Conservation (phyloP, 1,284 basidiomycete species). For the Fomitopsis pinicola region DNA sequence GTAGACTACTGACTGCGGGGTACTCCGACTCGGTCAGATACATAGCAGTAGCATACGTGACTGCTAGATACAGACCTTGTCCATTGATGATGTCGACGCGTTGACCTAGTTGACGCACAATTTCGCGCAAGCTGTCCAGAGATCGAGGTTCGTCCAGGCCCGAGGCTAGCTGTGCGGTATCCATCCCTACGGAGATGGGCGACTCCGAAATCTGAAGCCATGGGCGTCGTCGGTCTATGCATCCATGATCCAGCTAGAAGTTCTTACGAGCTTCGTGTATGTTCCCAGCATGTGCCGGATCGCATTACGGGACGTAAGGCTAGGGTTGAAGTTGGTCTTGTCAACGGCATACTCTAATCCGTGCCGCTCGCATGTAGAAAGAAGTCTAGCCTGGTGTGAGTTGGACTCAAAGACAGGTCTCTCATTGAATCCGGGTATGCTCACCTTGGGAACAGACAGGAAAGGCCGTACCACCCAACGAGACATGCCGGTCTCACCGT, state of each 20-base stretch:
- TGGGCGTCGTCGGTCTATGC: not conserved
- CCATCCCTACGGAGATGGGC: too few species aligned
- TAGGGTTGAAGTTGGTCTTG: constrained; percentile 68
- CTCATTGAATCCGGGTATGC: constrained; percentile 1
- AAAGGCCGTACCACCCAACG: constrained; percentile 69
- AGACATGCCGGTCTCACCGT: constrained; percentile 53
- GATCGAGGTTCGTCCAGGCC: not conserved
- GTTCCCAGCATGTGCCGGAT: constrained; percentile 40
- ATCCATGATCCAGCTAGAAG: not conserved
- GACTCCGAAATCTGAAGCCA: not conserved
- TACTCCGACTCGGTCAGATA: not conserved
- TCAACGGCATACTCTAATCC: constrained; percentile 59
- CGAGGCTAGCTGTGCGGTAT: too few species aligned
- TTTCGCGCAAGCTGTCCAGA: constrained; percentile 1
- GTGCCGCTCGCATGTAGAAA: constrained; percentile 67
- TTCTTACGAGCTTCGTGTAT: not conserved
- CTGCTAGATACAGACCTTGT: not conserved
- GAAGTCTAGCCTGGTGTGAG: constrained; percentile 54
- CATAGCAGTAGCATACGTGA: not conserved
- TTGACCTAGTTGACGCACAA: constrained; percentile 2
- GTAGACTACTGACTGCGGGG: not conserved
- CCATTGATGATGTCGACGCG: not conserved
- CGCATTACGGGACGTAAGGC: constrained; percentile 63
- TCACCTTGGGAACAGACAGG: constrained; percentile 62
- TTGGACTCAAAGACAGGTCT: not conserved